Evolutionary conservation across 140 eudicot species (phyloP), one percentile per base, ranked within the genome.

Genomic region (Ambrosia hybrid): DNA sequence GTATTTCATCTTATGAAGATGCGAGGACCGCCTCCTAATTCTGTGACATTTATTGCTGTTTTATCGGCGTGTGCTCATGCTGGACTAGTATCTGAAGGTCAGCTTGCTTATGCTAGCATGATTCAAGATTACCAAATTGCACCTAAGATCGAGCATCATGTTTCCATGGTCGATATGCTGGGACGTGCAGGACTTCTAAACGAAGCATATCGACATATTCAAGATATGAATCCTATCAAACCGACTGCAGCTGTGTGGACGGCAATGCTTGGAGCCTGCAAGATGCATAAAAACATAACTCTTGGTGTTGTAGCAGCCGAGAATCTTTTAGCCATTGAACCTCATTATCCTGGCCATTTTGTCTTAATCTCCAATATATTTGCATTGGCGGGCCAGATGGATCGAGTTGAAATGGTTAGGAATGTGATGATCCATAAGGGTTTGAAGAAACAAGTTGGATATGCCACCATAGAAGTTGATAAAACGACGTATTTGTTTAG

Each of bases 211-310:
- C 71, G 58, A 52, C 75, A 87, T 48, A 76, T 80, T 76, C 71
- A 73, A 57, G 70, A 59, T 16, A 73, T 82, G 72, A 73, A 79
- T 8, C 10, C 13, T 72, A 14, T 79, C 14, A 46, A 70, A 21
- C 80, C 78, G 14, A 62, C 66, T 15, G 63, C 86, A 21, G 85
- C 89, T 30, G 69, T 84, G 6, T 87, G 89, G 89, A 87, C 90
- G 4, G 89, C 93, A 41, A 38, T 84, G 82, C 85, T 87, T 13
- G 89, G 93, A 70, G 89, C 89, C 45, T 87, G 93, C 81, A 87
- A 87, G 72, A 82, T 87, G 87, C 90, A 87, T 57, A 82, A 77
- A 69, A 87, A 84, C 6, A 39, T 84, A 5, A 81, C 75, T 67
- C 79, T 87, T 74, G 93, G 89, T 37, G 80, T 81, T 55, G 43